These are phyloP conservation scores for Pythium sukuiense DNA, from an alignment of 352 stramenopile species.

Conservation along the genomic window DNA sequence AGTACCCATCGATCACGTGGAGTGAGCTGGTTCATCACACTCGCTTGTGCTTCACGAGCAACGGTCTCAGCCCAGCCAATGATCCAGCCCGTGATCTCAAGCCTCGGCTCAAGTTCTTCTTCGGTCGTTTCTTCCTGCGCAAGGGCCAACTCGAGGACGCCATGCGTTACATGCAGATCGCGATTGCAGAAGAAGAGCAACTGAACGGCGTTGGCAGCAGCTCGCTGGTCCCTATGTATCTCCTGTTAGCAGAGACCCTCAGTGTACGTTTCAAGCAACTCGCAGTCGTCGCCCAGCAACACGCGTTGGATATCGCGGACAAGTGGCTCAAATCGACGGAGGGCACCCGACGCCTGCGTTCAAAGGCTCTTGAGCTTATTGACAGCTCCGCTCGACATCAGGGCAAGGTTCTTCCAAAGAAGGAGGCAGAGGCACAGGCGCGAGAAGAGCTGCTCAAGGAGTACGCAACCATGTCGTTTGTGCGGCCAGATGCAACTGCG, in stretches of 20 bases:
- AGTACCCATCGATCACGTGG: conserved; percentile 33
- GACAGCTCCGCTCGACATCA: conserved; percentile 22
- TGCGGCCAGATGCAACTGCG: conserved; percentile 29
- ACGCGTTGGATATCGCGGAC: conserved; percentile 41
- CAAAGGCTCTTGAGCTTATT: conserved; percentile 44
- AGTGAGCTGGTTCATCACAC: conserved; percentile 32
- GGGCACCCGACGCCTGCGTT: conserved; percentile 41
- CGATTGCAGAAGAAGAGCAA: conserved; percentile 46
- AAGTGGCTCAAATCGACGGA: conserved; percentile 54
- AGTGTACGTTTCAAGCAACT: conserved; percentile 57
- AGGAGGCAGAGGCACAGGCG: conserved; percentile 48
- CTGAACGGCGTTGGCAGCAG: conserved; percentile 28
- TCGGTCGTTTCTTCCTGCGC: conserved; percentile 52
- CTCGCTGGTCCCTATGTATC: conserved; percentile 51
- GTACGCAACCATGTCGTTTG: conserved; percentile 31
- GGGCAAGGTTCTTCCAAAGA: conserved; percentile 41
- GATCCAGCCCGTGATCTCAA: conserved; percentile 31
- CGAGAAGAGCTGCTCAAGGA: conserved; percentile 41
- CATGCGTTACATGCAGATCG: conserved; percentile 42
- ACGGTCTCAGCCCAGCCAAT: neutral
- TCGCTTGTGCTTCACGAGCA: neutral
- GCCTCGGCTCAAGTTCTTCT: conserved; percentile 47
- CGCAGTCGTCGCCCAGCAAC: conserved; percentile 43
- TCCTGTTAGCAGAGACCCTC: conserved; percentile 53
- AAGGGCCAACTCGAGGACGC: conserved; percentile 62